Evolutionary conservation across 257 asterid species (phyloP).

Genomic region (Fraxinus excelsior): DNA sequence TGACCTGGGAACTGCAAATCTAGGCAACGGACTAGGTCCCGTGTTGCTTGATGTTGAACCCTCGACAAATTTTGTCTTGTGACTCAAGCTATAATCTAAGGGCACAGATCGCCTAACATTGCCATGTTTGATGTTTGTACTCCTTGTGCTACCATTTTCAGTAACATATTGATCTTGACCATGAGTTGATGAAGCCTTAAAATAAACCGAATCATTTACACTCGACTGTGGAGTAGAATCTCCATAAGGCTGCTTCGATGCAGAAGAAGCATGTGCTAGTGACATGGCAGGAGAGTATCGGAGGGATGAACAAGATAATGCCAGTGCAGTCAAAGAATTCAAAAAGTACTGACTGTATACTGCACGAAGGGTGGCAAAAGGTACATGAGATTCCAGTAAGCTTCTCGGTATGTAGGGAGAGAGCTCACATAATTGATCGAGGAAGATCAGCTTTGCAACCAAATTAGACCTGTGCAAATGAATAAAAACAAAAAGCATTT

Average conservation of each 20-base stretch:
- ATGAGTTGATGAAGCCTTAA: slow-evolving; percentile 59
- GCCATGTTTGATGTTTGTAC: slow-evolving; percentile 49
- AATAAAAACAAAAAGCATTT: background rate
- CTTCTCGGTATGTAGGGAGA: slow-evolving; percentile 87
- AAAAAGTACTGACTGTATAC: slow-evolving; percentile 83
- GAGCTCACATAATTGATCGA: slow-evolving; percentile 84
- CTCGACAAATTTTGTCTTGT: slow-evolving; percentile 63
- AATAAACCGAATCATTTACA: slow-evolving; percentile 58
- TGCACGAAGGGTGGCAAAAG: slow-evolving; percentile 81
- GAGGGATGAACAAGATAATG: slow-evolving; percentile 58
- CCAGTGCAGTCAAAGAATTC: slow-evolving; percentile 60
- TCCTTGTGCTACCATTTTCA: slow-evolving; percentile 47
- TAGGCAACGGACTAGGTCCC: slow-evolving; percentile 92
- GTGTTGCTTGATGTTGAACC: slow-evolving; percentile 87
- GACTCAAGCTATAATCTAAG: slow-evolving; percentile 71
- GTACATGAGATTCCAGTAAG: slow-evolving; percentile 75
- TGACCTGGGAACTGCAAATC: slow-evolving; percentile 90
- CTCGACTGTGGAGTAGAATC: slow-evolving; percentile 60
- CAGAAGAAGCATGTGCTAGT: slow-evolving; percentile 76
- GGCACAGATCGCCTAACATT: slow-evolving; percentile 87
- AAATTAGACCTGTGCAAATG: slow-evolving; percentile 61
- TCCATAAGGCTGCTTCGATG: slow-evolving; percentile 56
- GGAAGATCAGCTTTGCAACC: slow-evolving; percentile 85
- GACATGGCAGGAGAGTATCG: slow-evolving; percentile 78
- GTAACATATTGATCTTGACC: slow-evolving; percentile 65